phyloP scores from a whole-genome alignment of 176 grass and related monocot species.

The Panicum miliaceum region DNA sequence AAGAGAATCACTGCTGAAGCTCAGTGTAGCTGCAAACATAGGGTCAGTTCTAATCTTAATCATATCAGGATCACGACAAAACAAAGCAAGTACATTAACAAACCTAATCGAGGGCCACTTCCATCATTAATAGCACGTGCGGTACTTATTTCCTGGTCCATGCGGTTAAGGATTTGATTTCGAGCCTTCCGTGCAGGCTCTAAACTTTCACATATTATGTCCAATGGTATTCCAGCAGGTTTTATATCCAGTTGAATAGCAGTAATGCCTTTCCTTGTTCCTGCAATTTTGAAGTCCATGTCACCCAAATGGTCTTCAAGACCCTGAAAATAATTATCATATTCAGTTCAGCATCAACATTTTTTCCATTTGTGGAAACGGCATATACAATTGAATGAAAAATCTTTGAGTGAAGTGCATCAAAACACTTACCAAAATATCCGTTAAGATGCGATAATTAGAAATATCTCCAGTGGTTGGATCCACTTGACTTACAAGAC shows the following conservation, averaged over 20 bases:
- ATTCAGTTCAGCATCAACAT: conserved; percentile 20
- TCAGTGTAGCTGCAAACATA: conserved; percentile 73
- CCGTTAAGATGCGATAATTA: conserved; percentile 88
- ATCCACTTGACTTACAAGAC: conserved; percentile 84
- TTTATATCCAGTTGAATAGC: conserved; percentile 99
- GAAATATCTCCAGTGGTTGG: conserved; percentile 70
- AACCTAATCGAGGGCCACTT: conserved; percentile 84
- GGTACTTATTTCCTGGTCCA: conserved; percentile 92
- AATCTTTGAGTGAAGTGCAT: conserved; percentile 13
- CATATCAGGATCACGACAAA: conserved; percentile 27
- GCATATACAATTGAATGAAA: conserved; percentile 3
- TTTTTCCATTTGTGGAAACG: neutral
- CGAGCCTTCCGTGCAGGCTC: conserved; percentile 82
- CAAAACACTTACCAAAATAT: conserved; percentile 79
- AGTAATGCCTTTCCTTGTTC: conserved; percentile 93
- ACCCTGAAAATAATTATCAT: conserved; percentile 56
- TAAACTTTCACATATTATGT: conserved; percentile 94
- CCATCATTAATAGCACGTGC: conserved; percentile 75
- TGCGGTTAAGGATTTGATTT: conserved; percentile 84
- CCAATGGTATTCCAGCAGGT: conserved; percentile 96
- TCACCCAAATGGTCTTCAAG: conserved; percentile 97
- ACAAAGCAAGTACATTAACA: conserved; percentile 21
- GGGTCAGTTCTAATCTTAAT: conserved; percentile 36
- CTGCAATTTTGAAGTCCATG: conserved; percentile 99
- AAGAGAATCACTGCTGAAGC: conserved; percentile 72